Conservation (phyloP, 176 grass and related monocot genomes). For the Oryza glumipatula region DNA sequence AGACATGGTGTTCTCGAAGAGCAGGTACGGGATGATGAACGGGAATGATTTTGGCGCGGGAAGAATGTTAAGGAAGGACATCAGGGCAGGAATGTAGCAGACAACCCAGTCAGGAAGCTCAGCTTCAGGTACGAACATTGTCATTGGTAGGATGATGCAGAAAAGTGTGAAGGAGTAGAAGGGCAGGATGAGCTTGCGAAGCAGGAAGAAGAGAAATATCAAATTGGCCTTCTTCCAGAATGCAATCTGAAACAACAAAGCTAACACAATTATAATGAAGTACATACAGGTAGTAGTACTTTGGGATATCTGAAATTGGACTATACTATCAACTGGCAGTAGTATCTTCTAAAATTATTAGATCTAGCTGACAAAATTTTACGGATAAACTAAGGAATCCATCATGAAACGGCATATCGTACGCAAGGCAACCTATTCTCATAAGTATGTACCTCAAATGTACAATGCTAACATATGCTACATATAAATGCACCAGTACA, state of each 20-base stretch:
- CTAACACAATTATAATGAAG: neutral
- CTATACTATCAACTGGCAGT: neutral
- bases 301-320: neutral
- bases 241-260: conserved; percentile 58
- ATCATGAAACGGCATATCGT: neutral
- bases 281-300: neutral
- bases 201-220: conserved; percentile 91
- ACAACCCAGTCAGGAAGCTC: conserved; percentile 84
- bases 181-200: conserved; percentile 86
- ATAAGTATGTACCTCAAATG: neutral
- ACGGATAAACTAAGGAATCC: neutral
- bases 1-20: conserved; percentile 98
- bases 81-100: conserved; percentile 78
- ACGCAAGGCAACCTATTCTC: neutral
- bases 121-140: conserved; percentile 95
- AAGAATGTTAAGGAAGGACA: conserved; percentile 79
- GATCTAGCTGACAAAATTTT: neutral
- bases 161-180: conserved; percentile 98
- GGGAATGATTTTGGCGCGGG: conserved; percentile 71
- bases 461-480: neutral
- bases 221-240: conserved; percentile 89
- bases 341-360: neutral
- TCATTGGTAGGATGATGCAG: conserved; percentile 93
- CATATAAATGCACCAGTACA: neutral
- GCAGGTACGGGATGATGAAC: conserved; percentile 82